phyloP scores from a whole-genome alignment of 768 basidiomycete species.

The Lactarius deliciosus region DNA sequence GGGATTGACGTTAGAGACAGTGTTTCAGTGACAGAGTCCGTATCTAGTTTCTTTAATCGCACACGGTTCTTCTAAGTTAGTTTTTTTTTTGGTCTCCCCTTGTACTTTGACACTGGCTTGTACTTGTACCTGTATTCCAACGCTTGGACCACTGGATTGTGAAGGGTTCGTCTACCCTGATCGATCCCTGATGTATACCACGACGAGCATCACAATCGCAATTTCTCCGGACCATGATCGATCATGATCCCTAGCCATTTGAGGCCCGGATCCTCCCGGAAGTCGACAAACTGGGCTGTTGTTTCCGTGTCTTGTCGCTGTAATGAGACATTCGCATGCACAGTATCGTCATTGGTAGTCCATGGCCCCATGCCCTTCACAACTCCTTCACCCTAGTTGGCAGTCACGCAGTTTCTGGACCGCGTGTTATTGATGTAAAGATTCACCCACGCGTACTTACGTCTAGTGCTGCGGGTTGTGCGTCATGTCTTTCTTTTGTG shows the following conservation, averaged over 20 bases:
- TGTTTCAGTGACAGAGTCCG: conserved; percentile 18
- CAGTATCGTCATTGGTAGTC: no score
- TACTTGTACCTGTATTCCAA: conserved; percentile 7
- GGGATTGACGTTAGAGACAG: conserved; percentile 19
- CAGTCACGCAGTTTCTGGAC: neutral
- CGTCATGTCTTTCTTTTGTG: neutral
- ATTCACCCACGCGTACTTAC: neutral
- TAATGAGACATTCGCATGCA: neutral
- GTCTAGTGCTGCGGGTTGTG: neutral
- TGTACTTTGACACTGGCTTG: neutral
- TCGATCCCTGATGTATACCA: conserved; percentile 1
- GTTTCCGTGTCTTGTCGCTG: neutral
- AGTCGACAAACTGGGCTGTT: neutral
- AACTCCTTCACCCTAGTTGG: neutral
- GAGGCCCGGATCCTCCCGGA: neutral
- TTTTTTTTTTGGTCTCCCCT: neutral
- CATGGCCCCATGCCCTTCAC: neutral
- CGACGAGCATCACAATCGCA: neutral
- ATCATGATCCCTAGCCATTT: neutral
- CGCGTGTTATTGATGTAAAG: neutral
- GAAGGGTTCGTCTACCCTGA: neutral
- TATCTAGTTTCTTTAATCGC: conserved; percentile 26
- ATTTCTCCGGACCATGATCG: neutral
- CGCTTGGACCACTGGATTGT: neutral
- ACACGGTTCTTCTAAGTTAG: conserved; percentile 16